phyloP scores from a whole-genome alignment of 129 eudicot species.

The Sambucus nigra region DNA sequence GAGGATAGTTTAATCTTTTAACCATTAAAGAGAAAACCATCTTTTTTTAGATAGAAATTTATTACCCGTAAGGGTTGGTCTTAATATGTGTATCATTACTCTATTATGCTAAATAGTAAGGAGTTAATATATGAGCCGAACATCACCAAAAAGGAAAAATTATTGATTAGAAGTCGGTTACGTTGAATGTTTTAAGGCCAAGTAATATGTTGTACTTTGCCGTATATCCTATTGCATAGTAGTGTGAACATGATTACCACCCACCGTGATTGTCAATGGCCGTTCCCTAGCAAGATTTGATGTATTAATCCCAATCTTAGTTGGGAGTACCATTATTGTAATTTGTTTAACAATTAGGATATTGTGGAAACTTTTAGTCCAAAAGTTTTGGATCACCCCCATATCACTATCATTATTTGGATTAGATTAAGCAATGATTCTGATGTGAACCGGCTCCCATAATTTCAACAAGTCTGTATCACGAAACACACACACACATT shows the following conservation, averaged over 20 bases:
- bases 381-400: not conserved
- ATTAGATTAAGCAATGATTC: not conserved
- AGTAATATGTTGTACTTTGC: too few relatives aligned
- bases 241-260: too few relatives aligned
- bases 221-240: too few relatives aligned
- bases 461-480: not conserved
- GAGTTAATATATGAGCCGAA: too few relatives aligned
- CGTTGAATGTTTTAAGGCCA: too few relatives aligned
- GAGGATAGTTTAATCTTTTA: too few relatives aligned
- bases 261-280: not conserved
- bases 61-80: too few relatives aligned
- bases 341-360: not conserved
- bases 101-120: too few relatives aligned
- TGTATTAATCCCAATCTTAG: not conserved
- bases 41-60: too few relatives aligned
- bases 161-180: too few relatives aligned
- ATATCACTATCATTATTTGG: not conserved
- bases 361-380: not conserved
- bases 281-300: not conserved
- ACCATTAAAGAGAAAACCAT: too few relatives aligned
- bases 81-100: too few relatives aligned
- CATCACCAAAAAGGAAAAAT: not conserved
- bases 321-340: not conserved
- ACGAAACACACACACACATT: not conserved
- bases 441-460: not conserved